These are phyloP conservation scores for Cajanus cajan DNA, from an alignment of 306 rosid genomes.

Conservation along the genomic window DNA sequence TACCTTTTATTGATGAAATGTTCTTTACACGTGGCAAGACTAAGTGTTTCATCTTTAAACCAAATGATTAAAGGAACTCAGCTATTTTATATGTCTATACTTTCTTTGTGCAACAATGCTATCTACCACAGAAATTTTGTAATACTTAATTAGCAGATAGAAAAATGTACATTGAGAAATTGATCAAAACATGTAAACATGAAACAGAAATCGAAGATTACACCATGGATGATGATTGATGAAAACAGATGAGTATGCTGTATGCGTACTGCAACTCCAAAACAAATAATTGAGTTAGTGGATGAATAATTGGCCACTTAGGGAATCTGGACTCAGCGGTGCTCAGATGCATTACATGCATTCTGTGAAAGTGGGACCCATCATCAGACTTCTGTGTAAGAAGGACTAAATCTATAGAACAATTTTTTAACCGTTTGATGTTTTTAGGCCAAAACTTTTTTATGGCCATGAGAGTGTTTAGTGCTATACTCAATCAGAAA, in stretches of 20 bases:
- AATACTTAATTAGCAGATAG: background rate
- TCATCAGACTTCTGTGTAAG: background rate
- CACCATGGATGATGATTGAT: background rate
- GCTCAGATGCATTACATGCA: constrained; percentile 36
- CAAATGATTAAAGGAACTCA: background rate
- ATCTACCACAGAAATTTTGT: background rate
- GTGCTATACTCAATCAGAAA: background rate
- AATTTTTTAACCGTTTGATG: constrained; percentile 10
- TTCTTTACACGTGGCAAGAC: background rate
- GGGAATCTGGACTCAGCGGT: constrained; percentile 31
- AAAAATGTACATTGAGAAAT: background rate
- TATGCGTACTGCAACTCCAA: background rate
- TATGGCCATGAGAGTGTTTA: background rate
- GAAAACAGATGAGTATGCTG: background rate
- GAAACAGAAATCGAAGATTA: background rate
- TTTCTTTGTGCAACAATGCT: background rate
- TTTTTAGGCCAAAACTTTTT: background rate
- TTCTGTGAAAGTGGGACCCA: constrained; percentile 31
- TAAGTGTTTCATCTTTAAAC: constrained; percentile 14
- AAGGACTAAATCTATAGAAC: constrained; percentile 1
- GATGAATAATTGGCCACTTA: constrained; percentile 8
- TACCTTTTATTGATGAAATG: background rate
- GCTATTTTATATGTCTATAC: background rate
- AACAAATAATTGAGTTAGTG: constrained; percentile 31
- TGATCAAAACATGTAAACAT: constrained; percentile 9